Conservation (phyloP, 192 early-diverging fungal genomes). For the Fimicolochytrium jonesii region DNA sequence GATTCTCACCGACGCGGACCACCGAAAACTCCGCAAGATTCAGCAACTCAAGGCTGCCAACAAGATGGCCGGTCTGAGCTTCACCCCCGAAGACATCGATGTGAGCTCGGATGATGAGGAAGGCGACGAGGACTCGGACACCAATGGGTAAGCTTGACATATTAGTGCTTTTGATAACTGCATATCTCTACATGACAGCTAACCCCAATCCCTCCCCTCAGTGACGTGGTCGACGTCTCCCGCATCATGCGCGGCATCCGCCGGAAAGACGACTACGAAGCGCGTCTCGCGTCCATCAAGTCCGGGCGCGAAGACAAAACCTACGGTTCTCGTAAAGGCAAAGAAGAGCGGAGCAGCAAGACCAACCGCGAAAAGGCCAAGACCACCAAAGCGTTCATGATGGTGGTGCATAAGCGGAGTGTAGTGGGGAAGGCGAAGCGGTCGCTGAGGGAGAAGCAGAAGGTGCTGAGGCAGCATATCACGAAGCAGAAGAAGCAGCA, state of each 20-base stretch:
- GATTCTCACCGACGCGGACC: conserved; percentile 90
- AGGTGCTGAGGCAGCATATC: conserved; percentile 42
- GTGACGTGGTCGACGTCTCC: conserved; percentile 40
- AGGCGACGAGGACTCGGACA: conserved; percentile 38
- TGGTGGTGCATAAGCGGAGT: conserved; percentile 91
- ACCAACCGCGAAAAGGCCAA: conserved; percentile 93
- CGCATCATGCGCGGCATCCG: conserved; percentile 59
- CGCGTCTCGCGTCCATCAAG: conserved; percentile 80
- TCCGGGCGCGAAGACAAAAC: conserved; percentile 90
- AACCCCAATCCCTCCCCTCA: too few relatives aligned
- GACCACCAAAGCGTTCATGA: conserved; percentile 86
- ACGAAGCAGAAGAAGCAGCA: conserved; percentile 44
- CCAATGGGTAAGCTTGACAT: conserved; percentile 20
- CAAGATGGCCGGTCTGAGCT: conserved; percentile 40
- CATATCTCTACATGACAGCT: too few relatives aligned
- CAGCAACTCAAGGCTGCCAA: conserved; percentile 64
- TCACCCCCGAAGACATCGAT: conserved; percentile 26
- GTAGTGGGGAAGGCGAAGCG: conserved; percentile 50
- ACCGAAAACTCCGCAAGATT: conserved; percentile 75
- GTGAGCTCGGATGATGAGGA: conserved; percentile 21
- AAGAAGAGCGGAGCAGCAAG: conserved; percentile 67
- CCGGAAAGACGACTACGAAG: conserved; percentile 88
- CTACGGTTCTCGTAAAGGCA: conserved; percentile 84
- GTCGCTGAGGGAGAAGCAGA: conserved; percentile 45
- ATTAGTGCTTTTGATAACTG: too few relatives aligned